Conservation (phyloP, 2,329 filamentous ascomycete species). For the Colletotrichum cordylinicola region DNA sequence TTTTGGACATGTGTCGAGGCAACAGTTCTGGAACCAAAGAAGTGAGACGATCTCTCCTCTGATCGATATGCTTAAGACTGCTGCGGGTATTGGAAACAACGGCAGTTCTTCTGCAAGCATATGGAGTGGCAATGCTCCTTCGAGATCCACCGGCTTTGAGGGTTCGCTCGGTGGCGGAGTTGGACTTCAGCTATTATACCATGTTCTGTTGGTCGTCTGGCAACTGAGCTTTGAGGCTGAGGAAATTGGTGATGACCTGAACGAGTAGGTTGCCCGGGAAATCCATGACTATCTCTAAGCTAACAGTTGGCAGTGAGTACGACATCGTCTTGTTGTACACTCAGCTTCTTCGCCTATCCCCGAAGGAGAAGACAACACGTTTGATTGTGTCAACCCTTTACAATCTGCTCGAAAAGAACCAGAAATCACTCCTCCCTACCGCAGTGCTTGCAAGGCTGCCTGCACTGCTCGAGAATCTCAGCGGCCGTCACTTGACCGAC, state of each 20-base stretch:
- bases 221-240: constrained; percentile 95
- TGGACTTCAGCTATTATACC: constrained; percentile 90
- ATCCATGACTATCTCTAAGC: not conserved
- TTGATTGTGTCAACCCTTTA: constrained; percentile 87
- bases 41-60: constrained; percentile 85
- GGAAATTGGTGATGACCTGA: constrained; percentile 74
- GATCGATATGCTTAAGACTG: constrained; percentile 80
- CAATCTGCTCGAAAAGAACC: constrained; percentile 78
- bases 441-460: constrained; percentile 87
- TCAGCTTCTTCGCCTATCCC: constrained; percentile 88
- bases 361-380: constrained; percentile 97
- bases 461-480: constrained; percentile 66
- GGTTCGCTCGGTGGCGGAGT: constrained; percentile 78
- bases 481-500: constrained; percentile 67
- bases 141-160: constrained; percentile 67
- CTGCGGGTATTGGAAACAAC: constrained; percentile 74
- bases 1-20: constrained; percentile 74
- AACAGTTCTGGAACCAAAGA: constrained; percentile 90
- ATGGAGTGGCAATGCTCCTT: constrained; percentile 61
- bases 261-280: constrained; percentile 67
- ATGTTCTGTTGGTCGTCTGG: constrained; percentile 93
- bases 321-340: constrained; percentile 91
- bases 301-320: constrained; percentile 70
- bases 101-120: constrained; percentile 64
- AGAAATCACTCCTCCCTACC: constrained; percentile 78